Evolutionary conservation across 768 basidiomycete genomes (phyloP).

Genomic region (Lanmaoa pseudosensibilis): DNA sequence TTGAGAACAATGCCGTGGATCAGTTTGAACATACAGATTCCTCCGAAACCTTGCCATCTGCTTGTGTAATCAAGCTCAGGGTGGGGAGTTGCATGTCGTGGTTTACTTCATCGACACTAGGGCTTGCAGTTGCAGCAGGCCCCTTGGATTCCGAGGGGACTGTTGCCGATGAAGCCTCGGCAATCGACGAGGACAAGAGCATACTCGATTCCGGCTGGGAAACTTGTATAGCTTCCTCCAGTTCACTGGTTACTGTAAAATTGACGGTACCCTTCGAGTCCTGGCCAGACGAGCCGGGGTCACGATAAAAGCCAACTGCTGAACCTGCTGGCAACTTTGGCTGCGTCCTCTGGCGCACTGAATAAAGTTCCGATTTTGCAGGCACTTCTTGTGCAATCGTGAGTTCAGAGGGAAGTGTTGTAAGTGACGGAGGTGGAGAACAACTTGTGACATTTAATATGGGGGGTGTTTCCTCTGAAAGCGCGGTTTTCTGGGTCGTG

Average conservation of each 20-base stretch:
- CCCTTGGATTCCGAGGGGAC: conserved; percentile 6
- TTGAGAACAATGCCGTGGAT: background rate
- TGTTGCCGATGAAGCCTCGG: conserved; percentile 11
- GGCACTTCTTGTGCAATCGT: conserved; percentile 37
- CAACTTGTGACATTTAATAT: conserved; percentile 59
- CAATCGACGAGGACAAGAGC: conserved; percentile 27
- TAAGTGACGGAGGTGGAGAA: conserved; percentile 60
- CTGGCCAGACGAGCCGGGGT: conserved; percentile 51
- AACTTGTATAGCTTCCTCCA: conserved; percentile 42
- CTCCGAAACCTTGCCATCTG: conserved; percentile 53
- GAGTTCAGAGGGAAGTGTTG: conserved; percentile 22
- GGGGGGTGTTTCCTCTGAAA: conserved; percentile 12
- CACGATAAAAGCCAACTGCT: conserved; percentile 71
- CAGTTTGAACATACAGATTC: conserved; percentile 47
- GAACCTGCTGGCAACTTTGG: conserved; percentile 74
- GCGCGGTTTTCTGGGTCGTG: conserved; percentile 5
- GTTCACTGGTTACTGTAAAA: conserved; percentile 79
- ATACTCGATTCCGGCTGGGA: conserved; percentile 20
- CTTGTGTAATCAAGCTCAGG: conserved; percentile 27
- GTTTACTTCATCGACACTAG: conserved; percentile 8
- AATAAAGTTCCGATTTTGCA: conserved; percentile 23
- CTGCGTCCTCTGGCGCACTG: conserved; percentile 50
- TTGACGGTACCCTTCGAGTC: conserved; percentile 55
- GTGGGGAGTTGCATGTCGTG: conserved; percentile 15
- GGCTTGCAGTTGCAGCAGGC: conserved; percentile 6